Conservation (phyloP, 352 stramenopile genomes). For the Pythium plurisporium region DNA sequence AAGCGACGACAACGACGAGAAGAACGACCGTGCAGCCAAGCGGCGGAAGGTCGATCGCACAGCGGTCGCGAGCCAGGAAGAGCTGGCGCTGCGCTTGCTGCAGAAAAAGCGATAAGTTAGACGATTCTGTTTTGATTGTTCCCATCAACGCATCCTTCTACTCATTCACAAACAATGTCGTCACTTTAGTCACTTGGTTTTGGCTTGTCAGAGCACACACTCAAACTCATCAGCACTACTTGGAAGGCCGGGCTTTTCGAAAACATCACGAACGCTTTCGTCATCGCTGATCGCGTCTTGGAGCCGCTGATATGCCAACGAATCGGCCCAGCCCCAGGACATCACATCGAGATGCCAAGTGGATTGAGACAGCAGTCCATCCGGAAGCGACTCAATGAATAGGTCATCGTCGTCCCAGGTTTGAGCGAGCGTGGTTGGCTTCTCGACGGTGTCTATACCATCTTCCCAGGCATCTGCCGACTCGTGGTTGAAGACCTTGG, state of each 20-base stretch:
- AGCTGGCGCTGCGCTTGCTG: slow-evolving; percentile 72
- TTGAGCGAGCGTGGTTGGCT: no score
- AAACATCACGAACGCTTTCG: no score
- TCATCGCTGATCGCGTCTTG: background rate
- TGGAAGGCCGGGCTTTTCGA: no score
- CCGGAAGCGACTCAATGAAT: slow-evolving; percentile 5
- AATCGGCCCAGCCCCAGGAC: background rate
- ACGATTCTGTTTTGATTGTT: background rate
- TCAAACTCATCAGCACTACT: no score
- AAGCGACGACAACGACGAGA: slow-evolving; percentile 19
- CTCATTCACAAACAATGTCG: no score
- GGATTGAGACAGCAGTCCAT: background rate
- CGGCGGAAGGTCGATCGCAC: slow-evolving; percentile 42
- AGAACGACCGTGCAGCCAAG: slow-evolving; percentile 16
- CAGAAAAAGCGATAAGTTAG: slow-evolving; percentile 37
- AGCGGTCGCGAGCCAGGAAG: slow-evolving; percentile 67
- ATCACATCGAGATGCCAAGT: background rate
- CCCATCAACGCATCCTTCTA: no score
- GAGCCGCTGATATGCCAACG: background rate
- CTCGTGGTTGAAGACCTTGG: no score
- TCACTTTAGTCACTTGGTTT: no score
- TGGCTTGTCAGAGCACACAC: no score
- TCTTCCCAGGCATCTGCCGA: no score
- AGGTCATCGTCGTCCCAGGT: background rate
- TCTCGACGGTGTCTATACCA: no score